These are phyloP conservation scores for Aethionema arabicum DNA, from an alignment of 345 rosid genomes.

Conservation along the genomic window DNA sequence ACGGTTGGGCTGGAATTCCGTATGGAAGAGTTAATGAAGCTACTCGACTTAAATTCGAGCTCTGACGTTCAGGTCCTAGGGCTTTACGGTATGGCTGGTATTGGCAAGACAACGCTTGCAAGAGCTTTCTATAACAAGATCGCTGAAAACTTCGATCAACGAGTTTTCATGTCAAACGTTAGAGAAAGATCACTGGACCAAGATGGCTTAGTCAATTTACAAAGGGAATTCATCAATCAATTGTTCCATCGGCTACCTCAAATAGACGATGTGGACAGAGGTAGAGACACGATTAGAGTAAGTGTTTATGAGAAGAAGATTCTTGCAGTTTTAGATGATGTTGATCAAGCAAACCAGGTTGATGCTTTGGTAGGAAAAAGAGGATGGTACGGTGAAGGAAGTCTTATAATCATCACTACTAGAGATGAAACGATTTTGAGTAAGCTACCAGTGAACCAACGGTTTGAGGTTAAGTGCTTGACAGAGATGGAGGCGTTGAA, in stretches of 20 bases:
- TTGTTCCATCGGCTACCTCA: conserved; percentile 14
- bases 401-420: conserved; percentile 57
- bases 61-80: conserved; percentile 25
- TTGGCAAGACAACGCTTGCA: conserved; percentile 44
- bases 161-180: conserved; percentile 37
- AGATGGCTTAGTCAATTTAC: conserved; percentile 44
- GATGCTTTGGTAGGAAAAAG: conserved; percentile 45
- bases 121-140: conserved; percentile 30
- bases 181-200: conserved; percentile 33
- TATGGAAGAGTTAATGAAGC: not conserved
- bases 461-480: conserved; percentile 55
- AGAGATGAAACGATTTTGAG: conserved; percentile 45
- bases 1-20: conserved; percentile 32
- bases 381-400: conserved; percentile 52
- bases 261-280: conserved; percentile 26
- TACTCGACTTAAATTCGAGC: not conserved
- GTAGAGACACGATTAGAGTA: conserved; percentile 31
- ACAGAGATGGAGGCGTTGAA: conserved; percentile 37
- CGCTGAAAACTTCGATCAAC: conserved; percentile 2
- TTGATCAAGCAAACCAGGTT: conserved; percentile 44
- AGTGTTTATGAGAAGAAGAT: conserved; percentile 33
- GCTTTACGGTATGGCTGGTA: conserved; percentile 44
- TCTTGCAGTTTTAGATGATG: conserved; percentile 61
- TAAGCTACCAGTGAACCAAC: conserved; percentile 27
- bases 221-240: conserved; percentile 36